A percentile compares a stretch with the other conserved stretches of the same genome.
Evolutionary conservation across 352 stramenopile species (phyloP).

Genomic region (Blastocystis sp.): DNA sequence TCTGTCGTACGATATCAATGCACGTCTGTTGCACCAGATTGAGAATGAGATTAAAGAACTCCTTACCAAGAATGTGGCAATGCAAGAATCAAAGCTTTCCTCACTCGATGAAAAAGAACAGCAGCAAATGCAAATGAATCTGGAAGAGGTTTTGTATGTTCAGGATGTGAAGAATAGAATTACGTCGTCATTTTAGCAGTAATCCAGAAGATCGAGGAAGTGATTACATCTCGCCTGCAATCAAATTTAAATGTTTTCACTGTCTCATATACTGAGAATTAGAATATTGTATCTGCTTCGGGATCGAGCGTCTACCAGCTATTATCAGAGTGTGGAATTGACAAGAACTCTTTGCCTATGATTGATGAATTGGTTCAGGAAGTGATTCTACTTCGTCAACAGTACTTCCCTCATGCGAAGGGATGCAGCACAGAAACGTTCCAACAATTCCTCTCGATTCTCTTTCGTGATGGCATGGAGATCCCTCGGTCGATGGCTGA

Average conservation of each 20-base stretch:
- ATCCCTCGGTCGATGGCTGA: background rate
- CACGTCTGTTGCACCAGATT: slow-evolving; percentile 86
- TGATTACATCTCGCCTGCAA: background rate
- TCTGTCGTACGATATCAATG: slow-evolving; percentile 89
- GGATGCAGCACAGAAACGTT: slow-evolving; percentile 9
- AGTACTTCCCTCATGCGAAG: slow-evolving; percentile 8
- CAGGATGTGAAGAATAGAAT: slow-evolving; percentile 66
- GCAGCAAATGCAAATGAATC: slow-evolving; percentile 52
- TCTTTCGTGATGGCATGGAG: background rate
- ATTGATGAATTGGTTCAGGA: background rate
- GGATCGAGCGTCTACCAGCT: slow-evolving; percentile 8
- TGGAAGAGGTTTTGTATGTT: slow-evolving; percentile 61
- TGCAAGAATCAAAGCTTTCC: slow-evolving; percentile 68
- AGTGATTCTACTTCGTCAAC: background rate
- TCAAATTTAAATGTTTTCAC: background rate
- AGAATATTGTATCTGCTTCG: background rate
- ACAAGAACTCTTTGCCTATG: background rate
- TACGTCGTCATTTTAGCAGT: slow-evolving; percentile 69
- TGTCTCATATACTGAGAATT: background rate
- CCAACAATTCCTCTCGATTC: background rate
- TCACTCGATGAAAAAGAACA: background rate
- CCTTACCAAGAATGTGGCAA: background rate
- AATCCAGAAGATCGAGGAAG: slow-evolving; percentile 71
- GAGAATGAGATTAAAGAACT: slow-evolving; percentile 70
- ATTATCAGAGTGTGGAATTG: slow-evolving; percentile 15